Percentiles rank a stretch among this genome's conserved stretches.
Evolutionary conservation across 345 rosid genomes (phyloP).

Genomic region (Eucalyptus albens): DNA sequence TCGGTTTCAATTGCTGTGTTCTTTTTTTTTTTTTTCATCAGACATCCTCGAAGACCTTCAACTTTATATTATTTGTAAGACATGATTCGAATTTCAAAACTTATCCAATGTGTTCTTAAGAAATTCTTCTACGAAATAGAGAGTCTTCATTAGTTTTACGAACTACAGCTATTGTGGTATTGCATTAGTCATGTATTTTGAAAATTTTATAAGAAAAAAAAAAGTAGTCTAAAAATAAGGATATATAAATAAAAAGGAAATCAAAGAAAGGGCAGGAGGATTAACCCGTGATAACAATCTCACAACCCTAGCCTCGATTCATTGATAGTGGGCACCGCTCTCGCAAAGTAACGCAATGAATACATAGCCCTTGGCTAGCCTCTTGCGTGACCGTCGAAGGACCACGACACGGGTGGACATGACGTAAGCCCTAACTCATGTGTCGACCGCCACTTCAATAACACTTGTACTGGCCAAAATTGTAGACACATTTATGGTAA

Average conservation of each 20-base stretch:
- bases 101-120: not conserved
- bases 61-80: not conserved
- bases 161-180: not conserved
- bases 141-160: not conserved
- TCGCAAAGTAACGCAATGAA: not conserved
- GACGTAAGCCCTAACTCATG: not conserved
- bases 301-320: not conserved
- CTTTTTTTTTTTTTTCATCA: not conserved
- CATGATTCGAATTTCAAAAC: not conserved
- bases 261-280: not conserved
- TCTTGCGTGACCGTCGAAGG: fast-evolving
- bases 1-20: not conserved
- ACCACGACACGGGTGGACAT: not conserved
- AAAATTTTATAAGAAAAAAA: not conserved
- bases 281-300: not conserved
- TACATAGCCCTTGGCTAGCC: not conserved
- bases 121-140: not conserved
- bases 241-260: not conserved
- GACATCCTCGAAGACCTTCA: not conserved
- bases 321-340: fast-evolving
- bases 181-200: not conserved
- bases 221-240: not conserved
- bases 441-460: not conserved
- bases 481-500: not conserved
- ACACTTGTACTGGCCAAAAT: not conserved